Evolutionary conservation across 495 filamentous ascomycete species (phyloP), one percentile per base, ranked within the genome.

Genomic region (Aspergillus heteromorphus): DNA sequence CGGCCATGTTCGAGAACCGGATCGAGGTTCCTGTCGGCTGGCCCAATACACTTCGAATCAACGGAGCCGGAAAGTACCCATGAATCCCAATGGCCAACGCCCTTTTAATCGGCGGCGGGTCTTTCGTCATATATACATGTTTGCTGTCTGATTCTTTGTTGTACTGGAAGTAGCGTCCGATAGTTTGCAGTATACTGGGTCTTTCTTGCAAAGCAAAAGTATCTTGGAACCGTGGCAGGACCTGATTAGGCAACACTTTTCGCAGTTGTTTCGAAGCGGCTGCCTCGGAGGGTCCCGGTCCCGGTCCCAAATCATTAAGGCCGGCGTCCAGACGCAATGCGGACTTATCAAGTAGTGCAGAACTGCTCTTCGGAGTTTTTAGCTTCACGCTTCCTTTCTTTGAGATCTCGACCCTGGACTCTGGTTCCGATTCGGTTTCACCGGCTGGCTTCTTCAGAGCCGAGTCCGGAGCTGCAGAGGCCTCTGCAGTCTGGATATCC

Each of bases 1-100:
- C 91, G 14, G 89, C 90, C 67, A 88, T 85, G 56, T 88, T 93
- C 10, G 92, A 91, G 65, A 98, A 98, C 40, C 88, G 85, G 53
- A 96, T 85, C 1, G 92, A 96, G 6, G 93, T 98, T 4, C 93
- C 93, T 6, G 91, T 97, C 0, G 93, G 93, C 57, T 97, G 95
- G 2, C 93, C 93, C 6, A 97, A 82, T 21, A 98, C 84, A 20
- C 84, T 87, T 11, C 92, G 85, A 25, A 98, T 78, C 36, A 93
- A 77, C 0, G 86, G 81, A 18, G 91, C 90, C 4, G 93, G 93
- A 59, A 96, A 96, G 55, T 91, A 91, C 5, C 93, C 93, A 70
- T 98, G 93, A 16, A 98, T 84, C 19, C 93, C 93, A 56, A 98
- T 95, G 7, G 91, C 91, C 10, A 98, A 72, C 19, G 92, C 92